phyloP scores from a whole-genome alignment of 2,329 filamentous ascomycete species.

The Fusarium sulawesiense region DNA sequence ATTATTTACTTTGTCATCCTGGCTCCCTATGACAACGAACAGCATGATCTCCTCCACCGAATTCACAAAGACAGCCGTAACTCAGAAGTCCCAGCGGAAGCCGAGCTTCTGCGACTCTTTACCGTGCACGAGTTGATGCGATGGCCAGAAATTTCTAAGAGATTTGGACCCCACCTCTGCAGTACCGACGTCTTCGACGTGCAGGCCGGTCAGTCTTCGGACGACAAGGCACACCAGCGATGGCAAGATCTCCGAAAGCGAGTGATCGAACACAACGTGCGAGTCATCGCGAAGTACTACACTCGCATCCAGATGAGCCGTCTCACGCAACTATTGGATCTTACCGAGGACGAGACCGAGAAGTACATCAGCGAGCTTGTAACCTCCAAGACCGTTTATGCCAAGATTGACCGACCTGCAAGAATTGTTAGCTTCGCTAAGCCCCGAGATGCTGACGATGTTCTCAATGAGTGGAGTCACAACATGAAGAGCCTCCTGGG shows the following conservation, averaged over 20 bases:
- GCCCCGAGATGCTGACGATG: constrained; percentile 92
- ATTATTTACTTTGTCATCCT: constrained; percentile 98
- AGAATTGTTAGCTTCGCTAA: constrained; percentile 94
- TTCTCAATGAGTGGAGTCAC: constrained; percentile 97
- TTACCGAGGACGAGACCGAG: constrained; percentile 95
- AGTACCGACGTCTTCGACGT: constrained; percentile 89
- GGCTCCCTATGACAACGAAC: constrained; percentile 97
- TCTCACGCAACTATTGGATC: constrained; percentile 88
- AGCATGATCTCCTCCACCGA: constrained; percentile 95
- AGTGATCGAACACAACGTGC: constrained; percentile 98
- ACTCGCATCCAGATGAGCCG: constrained; percentile 95
- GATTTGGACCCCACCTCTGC: constrained; percentile 89
- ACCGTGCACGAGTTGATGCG: constrained; percentile 97
- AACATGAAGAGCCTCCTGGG: constrained; percentile 96
- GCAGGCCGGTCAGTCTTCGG: constrained; percentile 70
- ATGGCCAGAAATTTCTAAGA: constrained; percentile 92
- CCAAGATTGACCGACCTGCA: constrained; percentile 95
- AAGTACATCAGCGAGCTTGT: constrained; percentile 99
- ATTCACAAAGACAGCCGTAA: constrained; percentile 88
- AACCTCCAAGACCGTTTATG: constrained; percentile 96
- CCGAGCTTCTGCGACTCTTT: constrained; percentile 91
- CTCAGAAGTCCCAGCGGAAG: constrained; percentile 79
- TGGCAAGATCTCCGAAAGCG: constrained; percentile 98
- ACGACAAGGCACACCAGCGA: constrained; percentile 84
- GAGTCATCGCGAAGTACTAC: constrained; percentile 98